phyloP scores from a whole-genome alignment of 306 rosid species.

The Medicago lupulina region DNA sequence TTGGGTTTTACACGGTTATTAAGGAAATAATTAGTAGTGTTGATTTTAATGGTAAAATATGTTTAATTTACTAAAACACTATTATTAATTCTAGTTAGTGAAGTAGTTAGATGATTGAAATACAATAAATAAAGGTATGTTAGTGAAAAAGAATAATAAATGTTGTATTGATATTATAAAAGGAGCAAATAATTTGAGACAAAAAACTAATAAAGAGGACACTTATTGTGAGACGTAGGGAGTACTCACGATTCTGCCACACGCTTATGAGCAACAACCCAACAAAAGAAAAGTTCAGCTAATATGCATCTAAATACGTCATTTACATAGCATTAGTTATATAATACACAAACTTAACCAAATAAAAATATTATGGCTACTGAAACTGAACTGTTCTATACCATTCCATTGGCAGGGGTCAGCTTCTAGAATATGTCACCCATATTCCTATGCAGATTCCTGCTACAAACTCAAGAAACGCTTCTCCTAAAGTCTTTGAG shows the following conservation, averaged over 20 bases:
- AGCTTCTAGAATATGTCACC: constrained; percentile 31
- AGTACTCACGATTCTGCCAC: background rate
- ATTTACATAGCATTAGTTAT: constrained; percentile 24
- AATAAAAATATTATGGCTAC: constrained; percentile 3
- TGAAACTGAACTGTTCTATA: constrained; percentile 27
- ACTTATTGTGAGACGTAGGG: too few species aligned
- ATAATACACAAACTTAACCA: constrained; percentile 21
- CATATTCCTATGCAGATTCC: constrained; percentile 27
- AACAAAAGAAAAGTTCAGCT: constrained; percentile 23
- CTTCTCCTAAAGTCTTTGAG: constrained; percentile 7
- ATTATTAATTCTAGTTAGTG: too few species aligned
- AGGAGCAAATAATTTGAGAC: too few species aligned
- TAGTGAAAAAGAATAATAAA: too few species aligned
- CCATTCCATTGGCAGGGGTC: constrained; percentile 28
- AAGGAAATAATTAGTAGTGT: too few species aligned
- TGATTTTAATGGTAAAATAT: too few species aligned
- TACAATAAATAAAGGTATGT: too few species aligned
- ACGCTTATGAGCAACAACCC: background rate
- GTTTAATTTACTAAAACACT: too few species aligned
- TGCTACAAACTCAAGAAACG: constrained; percentile 10
- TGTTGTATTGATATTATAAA: too few species aligned
- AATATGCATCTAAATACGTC: constrained; percentile 21
- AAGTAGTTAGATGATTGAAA: too few species aligned
- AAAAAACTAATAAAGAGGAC: too few species aligned
- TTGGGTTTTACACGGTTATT: too few species aligned